Base-by-base conservation (phyloP, 768 basidiomycete species). In the Boletus vermiculosoides region DNA sequence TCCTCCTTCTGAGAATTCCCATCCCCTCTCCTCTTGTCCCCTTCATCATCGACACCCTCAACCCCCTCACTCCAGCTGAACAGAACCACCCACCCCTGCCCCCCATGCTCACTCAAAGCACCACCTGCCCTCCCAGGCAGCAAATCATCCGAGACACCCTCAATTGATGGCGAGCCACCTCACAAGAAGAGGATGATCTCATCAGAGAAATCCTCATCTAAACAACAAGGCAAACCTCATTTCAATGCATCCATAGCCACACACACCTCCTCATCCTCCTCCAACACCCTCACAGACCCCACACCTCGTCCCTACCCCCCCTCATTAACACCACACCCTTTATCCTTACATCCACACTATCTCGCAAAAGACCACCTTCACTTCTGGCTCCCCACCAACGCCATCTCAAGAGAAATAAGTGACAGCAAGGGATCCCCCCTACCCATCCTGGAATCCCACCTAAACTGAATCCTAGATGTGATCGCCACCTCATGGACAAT, bases 341-440 rank as follows among this genome's bases (percentile, higher is more conserved):
- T 12, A 3, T 11, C 23, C 1, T 3, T 44, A 0, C 0, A 22
- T 0, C 42, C 42, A 0, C 23, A 44, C 3, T 44, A 23, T 6
- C 23, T 25, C 0, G 42, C 23, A 3, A 44, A 22, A 9, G 42
- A 44, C 3, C 3, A 5, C 0, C 15, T 44, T 1, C 3, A 23
- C 1, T 15, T 44, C 3, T 44, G 42, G 42, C 3, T 1, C 0
- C 42, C 20, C 0, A 10, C 42, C 1, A 6, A 3, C 0, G 11
- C 41, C 0, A 10, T 2, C 12, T 7, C 12, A 5, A 1, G 13
- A 5, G 1, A 16, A 1, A 7, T 44, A 2, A 13, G 16, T 0
- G 20, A 45, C 9, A 15, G 0, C 0, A 8, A 15, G 0, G 44
- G 44, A 1, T 0, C 3, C 0, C 13, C 2, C 2, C 25, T 45